These are phyloP conservation scores for Hypoxylon sp. DNA, from an alignment of 2,329 filamentous ascomycete genomes.

Conservation along the genomic window DNA sequence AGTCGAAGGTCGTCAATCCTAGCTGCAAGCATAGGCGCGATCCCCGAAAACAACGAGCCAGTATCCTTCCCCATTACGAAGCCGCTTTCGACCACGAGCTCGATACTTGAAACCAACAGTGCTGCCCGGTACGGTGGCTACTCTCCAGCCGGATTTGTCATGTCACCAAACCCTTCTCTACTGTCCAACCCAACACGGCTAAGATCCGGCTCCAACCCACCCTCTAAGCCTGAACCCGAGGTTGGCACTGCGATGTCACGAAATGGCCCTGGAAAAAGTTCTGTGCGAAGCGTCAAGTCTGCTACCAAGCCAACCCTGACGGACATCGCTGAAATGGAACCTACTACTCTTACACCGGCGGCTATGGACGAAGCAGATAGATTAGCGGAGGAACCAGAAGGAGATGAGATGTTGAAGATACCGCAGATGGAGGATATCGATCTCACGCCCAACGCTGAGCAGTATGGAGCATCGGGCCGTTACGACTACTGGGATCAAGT, in stretches of 20 bases:
- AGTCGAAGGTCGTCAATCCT: conserved; percentile 75
- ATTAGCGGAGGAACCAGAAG: conserved; percentile 54
- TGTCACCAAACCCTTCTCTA: conserved; percentile 76
- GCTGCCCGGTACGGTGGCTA: conserved; percentile 78
- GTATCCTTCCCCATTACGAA: conserved; percentile 58
- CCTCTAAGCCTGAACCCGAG: conserved; percentile 61
- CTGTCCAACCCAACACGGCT: conserved; percentile 64
- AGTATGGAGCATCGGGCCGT: conserved; percentile 45
- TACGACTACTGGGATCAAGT: conserved; percentile 54
- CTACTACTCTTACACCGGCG: conserved; percentile 64
- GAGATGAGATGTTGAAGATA: conserved; percentile 55
- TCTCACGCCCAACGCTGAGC: conserved; percentile 50
- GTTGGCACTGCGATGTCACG: conserved; percentile 61
- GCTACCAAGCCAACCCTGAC: conserved; percentile 65
- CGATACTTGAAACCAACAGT: conserved; percentile 79
- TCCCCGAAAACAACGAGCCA: conserved; percentile 51
- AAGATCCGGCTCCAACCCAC: conserved; percentile 67
- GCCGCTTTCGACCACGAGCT: conserved; percentile 66
- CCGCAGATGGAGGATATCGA: conserved; percentile 49
- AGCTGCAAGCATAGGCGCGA: conserved; percentile 62
- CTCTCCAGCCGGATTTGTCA: conserved; percentile 76
- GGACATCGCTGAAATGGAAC: conserved; percentile 71
- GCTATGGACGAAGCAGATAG: conserved; percentile 70
- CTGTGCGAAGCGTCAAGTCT: conserved; percentile 65
- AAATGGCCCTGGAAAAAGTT: conserved; percentile 69